Conservation (phyloP, 2,329 filamentous ascomycete genomes). For the Microcera coccophila region DNA sequence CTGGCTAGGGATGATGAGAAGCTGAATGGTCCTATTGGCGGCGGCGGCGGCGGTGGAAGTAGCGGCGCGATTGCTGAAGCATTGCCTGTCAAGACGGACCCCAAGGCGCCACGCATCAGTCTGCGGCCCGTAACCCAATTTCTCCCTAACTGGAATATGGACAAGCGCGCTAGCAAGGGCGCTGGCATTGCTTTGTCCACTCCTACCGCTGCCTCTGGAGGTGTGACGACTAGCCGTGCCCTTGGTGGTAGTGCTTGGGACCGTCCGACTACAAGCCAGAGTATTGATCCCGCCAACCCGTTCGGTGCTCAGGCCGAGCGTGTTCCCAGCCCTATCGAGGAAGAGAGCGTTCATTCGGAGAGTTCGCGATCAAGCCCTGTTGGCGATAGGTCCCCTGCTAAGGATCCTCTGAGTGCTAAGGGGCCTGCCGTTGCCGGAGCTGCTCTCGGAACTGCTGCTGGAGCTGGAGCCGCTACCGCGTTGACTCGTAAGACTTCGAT, state of each 20-base stretch:
- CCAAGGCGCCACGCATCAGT: constrained; percentile 73
- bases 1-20: constrained; percentile 65
- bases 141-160: constrained; percentile 57
- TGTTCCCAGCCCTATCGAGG: constrained; percentile 39
- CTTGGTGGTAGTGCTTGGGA: constrained; percentile 44
- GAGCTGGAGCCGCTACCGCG: constrained; percentile 35
- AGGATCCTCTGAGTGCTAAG: constrained; percentile 36
- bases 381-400: constrained; percentile 27
- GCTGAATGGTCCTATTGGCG: constrained; percentile 38
- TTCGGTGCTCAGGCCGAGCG: constrained; percentile 62
- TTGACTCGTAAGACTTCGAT: constrained; percentile 54
- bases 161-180: constrained; percentile 49
- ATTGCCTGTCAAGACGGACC: constrained; percentile 34
- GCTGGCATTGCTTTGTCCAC: constrained; percentile 39
- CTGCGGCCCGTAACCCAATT: constrained; percentile 83
- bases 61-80: constrained; percentile 11
- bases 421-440: constrained; percentile 35
- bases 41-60: constrained; percentile 21
- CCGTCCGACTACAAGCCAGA: constrained; percentile 42
- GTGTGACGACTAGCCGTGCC: constrained; percentile 20
- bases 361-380: constrained; percentile 31
- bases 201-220: constrained; percentile 23
- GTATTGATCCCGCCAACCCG: constrained; percentile 61
- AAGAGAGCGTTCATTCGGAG: constrained; percentile 26
- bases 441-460: constrained; percentile 32